These are phyloP conservation scores for Vaccinium corymbosum DNA, from an alignment of 148 eudicot genomes.

Conservation along the genomic window DNA sequence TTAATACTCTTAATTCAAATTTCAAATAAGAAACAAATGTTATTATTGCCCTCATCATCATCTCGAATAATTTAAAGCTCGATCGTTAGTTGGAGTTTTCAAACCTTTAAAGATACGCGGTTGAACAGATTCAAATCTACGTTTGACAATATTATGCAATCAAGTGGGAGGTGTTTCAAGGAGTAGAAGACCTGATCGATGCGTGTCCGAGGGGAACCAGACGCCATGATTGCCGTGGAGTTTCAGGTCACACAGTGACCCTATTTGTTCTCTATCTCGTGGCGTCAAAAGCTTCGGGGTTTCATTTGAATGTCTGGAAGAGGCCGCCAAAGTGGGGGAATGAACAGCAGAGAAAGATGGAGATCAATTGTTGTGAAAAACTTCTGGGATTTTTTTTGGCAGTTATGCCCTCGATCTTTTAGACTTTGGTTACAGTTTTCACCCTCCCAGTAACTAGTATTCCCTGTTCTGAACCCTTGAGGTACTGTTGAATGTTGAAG, in stretches of 20 bases:
- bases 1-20: background rate
- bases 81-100: background rate
- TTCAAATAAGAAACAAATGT: background rate
- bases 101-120: background rate
- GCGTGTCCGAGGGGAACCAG: slow-evolving; percentile 56
- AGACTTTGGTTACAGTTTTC: too few relatives aligned
- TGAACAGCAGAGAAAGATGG: background rate
- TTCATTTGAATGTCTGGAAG: background rate
- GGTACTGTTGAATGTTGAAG: too few relatives aligned
- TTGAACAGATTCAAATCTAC: background rate
- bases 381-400: background rate
- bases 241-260: background rate
- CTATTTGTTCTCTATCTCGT: background rate
- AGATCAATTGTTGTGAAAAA: background rate
- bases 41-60: background rate
- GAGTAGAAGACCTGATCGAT: slow-evolving; percentile 62
- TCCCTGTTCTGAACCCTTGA: too few relatives aligned
- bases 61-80: background rate
- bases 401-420: background rate
- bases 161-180: background rate
- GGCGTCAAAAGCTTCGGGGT: background rate
- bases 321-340: slow-evolving; percentile 6
- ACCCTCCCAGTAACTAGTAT: too few relatives aligned
- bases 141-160: background rate
- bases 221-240: slow-evolving; percentile 41